Base-by-base conservation (phyloP, 2,329 filamentous ascomycete species). In the Alternaria sp. region DNA sequence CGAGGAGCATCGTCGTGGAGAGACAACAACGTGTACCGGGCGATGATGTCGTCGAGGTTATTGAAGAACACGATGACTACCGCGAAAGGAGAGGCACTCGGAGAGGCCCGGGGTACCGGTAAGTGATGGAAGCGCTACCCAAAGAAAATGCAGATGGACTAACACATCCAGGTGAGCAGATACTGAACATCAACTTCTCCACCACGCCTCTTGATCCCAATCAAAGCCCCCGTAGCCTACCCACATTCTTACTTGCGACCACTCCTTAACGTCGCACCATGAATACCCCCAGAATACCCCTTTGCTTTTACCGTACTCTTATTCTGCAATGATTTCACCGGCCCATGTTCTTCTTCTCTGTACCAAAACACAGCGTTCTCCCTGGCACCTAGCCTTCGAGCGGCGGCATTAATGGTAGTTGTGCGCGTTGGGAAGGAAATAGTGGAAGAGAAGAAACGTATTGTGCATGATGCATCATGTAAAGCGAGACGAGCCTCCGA, bases 41-140 rank as follows among this genome's bases (percentile, higher is more conserved):
- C 39, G 83, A 84, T 48, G 83, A 86, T 72, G 77, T 85, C n/a
- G 81, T 86, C 2, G 83, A 86, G 72, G 85, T 87, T 8, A 81
- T 84, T 58, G 85, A 87, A 72, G 85, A 86, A 72, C 79, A 83
- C 54, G 82, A 81, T 5, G 75, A 77, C 17, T 77, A 81, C 39
- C 71, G 73, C 6, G 63, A 64, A 57, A 70, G 64, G 58, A 77
- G 75, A 60, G 69, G 76, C 48, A 78, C 76, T 52, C 72, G 78
- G 54, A 75, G 76, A 56, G 72, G 78, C 54, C 44, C 42, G 26
- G 79, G 80, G 13, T 85, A 83, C 70, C 80, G 83, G 76, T 83
- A 70, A 78, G 82, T 83, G 21, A 1, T 42, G 2, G 4, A n/a
- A 44, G 10, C 3, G 5, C 7, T 17, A 2, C 9, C 6, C 0